Percentiles rank a stretch among this genome's conserved stretches.
phyloP scores from a whole-genome alignment of 768 basidiomycete genomes.

The Postia placenta region DNA sequence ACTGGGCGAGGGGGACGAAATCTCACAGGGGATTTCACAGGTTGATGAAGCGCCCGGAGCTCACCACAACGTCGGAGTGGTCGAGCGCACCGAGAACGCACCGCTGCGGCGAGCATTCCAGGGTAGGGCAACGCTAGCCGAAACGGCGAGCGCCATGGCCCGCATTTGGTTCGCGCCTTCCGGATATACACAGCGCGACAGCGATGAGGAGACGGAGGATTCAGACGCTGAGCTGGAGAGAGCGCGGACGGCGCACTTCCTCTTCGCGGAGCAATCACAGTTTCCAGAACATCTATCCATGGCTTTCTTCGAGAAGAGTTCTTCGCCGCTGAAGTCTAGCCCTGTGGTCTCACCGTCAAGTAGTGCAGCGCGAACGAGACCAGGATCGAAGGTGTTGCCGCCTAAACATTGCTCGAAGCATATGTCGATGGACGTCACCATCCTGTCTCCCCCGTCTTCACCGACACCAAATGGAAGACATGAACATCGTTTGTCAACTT shows the following conservation, averaged over 20 bases:
- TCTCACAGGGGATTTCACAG: not conserved
- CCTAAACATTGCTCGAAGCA: too few relatives aligned
- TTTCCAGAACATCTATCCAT: too few relatives aligned
- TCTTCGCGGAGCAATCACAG: constrained; percentile 47
- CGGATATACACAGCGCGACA: constrained; percentile 26
- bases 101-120: not conserved
- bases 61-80: not conserved
- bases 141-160: constrained; percentile 14
- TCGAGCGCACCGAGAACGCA: not conserved
- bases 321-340: not conserved
- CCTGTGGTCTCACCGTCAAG: too few relatives aligned
- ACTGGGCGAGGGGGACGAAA: constrained; percentile 8
- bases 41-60: not conserved
- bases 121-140: constrained; percentile 14
- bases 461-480: too few relatives aligned
- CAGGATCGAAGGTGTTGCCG: too few relatives aligned
- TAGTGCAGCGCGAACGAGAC: too few relatives aligned
- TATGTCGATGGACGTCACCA: too few relatives aligned
- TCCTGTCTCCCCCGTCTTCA: too few relatives aligned
- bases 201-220: constrained; percentile 38
- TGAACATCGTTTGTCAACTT: too few relatives aligned
- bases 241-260: constrained; percentile 46
- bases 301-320: too few relatives aligned
- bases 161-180: constrained; percentile 22
- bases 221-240: constrained; percentile 41